Evolutionary conservation across 805 yeast genomes (phyloP), one percentile per base, ranked within the genome.

Genomic region (Saccharomycopsis fodiens): DNA sequence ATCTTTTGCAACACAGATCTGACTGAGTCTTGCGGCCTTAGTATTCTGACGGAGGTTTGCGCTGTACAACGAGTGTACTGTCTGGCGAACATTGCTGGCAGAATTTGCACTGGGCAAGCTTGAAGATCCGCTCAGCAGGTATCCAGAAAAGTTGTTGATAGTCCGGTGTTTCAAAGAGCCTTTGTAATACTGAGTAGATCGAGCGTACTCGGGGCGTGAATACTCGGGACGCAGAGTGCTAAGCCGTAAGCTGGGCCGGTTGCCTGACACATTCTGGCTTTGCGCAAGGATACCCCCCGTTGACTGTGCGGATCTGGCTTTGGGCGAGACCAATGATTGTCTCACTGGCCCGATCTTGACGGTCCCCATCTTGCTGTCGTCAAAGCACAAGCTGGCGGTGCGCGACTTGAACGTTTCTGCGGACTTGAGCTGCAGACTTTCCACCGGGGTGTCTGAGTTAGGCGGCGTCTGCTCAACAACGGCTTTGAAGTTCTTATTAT

Each of bases 1-100:
- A 34, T 50, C 50, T 3, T 30, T 35, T 4, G 53, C 50, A 36
- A 50, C 30, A 31, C 53, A 50, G n/a, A 50, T 35, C 27, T 43
- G 47, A 38, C 50, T 46, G 30, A 32, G 41, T 32, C 50, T 39
- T 10, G 46, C 43, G 16, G 50, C 52, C 34, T 39, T 46, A n/a
- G 35, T 25, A 39, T 44, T n/a, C n/a, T n/a, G n/a, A n/a, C n/a
- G n/a, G n/a, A n/a, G n/a, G n/a, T n/a, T n/a, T n/a, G n/a, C n/a
- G n/a, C n/a, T n/a, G n/a, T n/a, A n/a, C n/a, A n/a, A n/a, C n/a
- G n/a, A n/a, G n/a, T n/a, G n/a, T n/a, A n/a, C n/a, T n/a, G n/a
- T n/a, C n/a, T n/a, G n/a, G n/a, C n/a, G n/a, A n/a, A n/a, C n/a
- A n/a, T n/a, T n/a, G n/a, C n/a, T n/a, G n/a, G n/a, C n/a, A n/a